Base-by-base conservation (phyloP, 2,329 filamentous ascomycete genomes). In the Cryphonectria japonica region DNA sequence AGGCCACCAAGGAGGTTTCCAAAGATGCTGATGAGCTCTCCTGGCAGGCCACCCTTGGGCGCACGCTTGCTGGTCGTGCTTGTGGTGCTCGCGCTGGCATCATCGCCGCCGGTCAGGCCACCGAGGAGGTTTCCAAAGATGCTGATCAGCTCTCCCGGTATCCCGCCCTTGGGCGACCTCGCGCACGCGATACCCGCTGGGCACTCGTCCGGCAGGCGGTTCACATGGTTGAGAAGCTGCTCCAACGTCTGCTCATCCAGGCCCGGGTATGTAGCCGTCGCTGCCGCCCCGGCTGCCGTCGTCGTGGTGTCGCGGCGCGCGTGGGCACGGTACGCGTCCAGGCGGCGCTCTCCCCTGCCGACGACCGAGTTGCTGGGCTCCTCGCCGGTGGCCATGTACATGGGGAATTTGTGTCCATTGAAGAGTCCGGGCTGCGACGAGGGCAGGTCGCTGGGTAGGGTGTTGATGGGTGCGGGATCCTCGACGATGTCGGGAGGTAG, bases 191-290 rank as follows among this genome's bases (percentile, higher is more conserved):
- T 2, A 7, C 3, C 0, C 8, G 46, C 0, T 6, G 46, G 22
- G 46, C 46, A 50, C 19, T 19, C 22, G 7, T 50, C 19, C 19
- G 43, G 43, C 19, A 50, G 1, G 43, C 19, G 43, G 6, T 19
- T 2, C 0, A 19, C 2, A 0, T 1, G 1, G 7, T 9, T 50
- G 43, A 50, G 1, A 43, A 43, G 4, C 19, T 50, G 2, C 1
- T 50, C 19, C 22, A 4, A 9, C 46, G 19, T 8, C 19, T 3
- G 2, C n/a, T 3, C 46, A 7, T 8, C 19, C 6, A 50, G 22
- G 22, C 1, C 19, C 19, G 22, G 22, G 46, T n/a, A 7, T 7
- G 6, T 39, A 11, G 9, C 19, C 19, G 16, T 50, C 46, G 46
- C 0, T 16, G 2, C 16, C 43, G 16, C 16, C 14, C 1, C 43